Base-by-base conservation (phyloP, 352 stramenopile species). In the Albugo candida region DNA sequence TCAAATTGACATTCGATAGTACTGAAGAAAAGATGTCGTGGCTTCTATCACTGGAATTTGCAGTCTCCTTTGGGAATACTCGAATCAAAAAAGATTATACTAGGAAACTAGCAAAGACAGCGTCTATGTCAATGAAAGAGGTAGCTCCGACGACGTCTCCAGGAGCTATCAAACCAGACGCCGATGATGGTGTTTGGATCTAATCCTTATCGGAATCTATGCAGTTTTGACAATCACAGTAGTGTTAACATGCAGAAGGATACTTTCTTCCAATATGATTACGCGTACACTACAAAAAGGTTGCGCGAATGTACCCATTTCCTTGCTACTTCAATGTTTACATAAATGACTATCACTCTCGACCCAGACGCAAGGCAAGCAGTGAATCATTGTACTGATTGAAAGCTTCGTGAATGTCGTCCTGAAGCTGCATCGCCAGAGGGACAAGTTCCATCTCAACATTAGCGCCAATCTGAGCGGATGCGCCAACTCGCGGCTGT, bases 341-440 rank as follows among this genome's bases (percentile, higher is more conserved):
- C 17, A 48, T 47, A 2, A 17, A 48, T 74, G 76, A 84, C 56
- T 76, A 81, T 52, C 83, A 70, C 55, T 87, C 79, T 61, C 86
- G 79, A 49, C 76, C 79, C 34, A 92, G 59, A 42, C 77, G 72
- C 24, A 92, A 67, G 24, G 79, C 79, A 57, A 92, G 50, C 40
- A 92, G 47, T 55, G 79, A 88, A 60, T 92, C 79, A 64, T 89
- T 83, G 71, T 92, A 92, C 72, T 92, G 79, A 63, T 82, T 89
- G 61, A 92, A 88, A 40, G 79, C 79, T 39, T 92, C 76, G 53
- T 88, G 73, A 54, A 92, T 92, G 58, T 92, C 76, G 56, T 92
- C 79, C 52, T 92, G 79, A 45, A 92, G 65, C 59, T 92, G 79
- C 79, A 92, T 88, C 31, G 76, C 79, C 45, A 92, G 58, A 36